Percentiles rank a stretch among this genome's conserved stretches.
These are phyloP conservation scores for Pleurotus giganteus DNA, from an alignment of 768 basidiomycete species.

Conservation along the genomic window DNA sequence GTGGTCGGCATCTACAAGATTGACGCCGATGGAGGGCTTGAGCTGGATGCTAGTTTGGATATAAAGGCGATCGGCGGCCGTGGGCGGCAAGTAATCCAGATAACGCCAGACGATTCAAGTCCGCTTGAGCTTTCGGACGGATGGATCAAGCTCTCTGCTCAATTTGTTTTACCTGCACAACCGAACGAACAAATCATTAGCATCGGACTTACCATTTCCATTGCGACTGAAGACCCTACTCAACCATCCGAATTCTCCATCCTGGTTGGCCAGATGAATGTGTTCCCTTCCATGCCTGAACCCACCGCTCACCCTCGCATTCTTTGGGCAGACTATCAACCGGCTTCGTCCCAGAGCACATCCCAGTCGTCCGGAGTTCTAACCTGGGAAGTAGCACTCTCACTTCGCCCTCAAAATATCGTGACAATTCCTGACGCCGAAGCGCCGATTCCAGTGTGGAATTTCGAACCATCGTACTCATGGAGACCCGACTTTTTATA, in stretches of 20 bases:
- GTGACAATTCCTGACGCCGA: constrained; percentile 43
- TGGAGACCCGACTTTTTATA: constrained; percentile 59
- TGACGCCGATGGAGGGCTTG: constrained; percentile 24
- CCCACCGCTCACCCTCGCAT: constrained; percentile 36
- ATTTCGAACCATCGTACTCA: constrained; percentile 38
- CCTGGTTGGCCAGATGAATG: constrained; percentile 59
- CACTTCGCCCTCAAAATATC: constrained; percentile 34
- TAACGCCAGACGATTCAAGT: constrained; percentile 24
- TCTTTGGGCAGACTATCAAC: constrained; percentile 50
- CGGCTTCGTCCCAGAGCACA: constrained; percentile 8
- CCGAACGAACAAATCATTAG: constrained; percentile 23
- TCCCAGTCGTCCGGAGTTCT: constrained; percentile 48
- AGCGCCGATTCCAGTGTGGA: constrained; percentile 57
- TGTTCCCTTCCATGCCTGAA: constrained; percentile 38
- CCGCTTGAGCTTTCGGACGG: constrained; percentile 36
- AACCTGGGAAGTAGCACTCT: constrained; percentile 57
- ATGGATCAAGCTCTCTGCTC: constrained; percentile 52
- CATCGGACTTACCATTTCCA: constrained; percentile 53
- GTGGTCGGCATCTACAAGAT: constrained; percentile 55
- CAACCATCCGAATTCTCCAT: constrained; percentile 41
- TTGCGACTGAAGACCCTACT: constrained; percentile 43
- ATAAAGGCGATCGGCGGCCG: constrained; percentile 27
- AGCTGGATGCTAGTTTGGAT: constrained; percentile 41
- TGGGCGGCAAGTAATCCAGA: constrained; percentile 15
- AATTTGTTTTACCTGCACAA: constrained; percentile 29